Evolutionary conservation across 75 land plant species (phyloP), one percentile per base, ranked within the genome.

Genomic region (Sequoia sempervirens): DNA sequence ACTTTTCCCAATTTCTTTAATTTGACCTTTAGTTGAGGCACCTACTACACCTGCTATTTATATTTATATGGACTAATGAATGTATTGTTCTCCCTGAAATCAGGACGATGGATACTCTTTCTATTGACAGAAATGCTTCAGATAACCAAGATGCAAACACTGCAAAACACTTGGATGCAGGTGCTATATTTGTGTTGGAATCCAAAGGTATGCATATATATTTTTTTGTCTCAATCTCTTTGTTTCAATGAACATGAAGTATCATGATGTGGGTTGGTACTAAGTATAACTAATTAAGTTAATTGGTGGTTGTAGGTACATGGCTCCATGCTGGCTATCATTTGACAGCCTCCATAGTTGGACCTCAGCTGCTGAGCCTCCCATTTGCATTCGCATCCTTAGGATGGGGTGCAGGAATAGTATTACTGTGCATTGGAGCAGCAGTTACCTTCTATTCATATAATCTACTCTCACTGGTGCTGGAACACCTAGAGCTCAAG

Each of bases 281-380:
- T 82, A 56, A 56, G 58, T 56, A 56, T 15, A 53, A 1, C 56
- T 18, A 56, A 56, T 56, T 56, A 17, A 18, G 26, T 61, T 61
- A 20, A 61, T 61, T 61, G 26, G 26, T 61, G 66, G 66, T 61
- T 20, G 87, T 43, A 93, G 97, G 97, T 2, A 92, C 93, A 80
- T 95, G 97, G 97, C 5, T 88, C 37, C 97, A 95, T 83, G 91
- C 93, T 78, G 97, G 93, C 0, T 95, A 91, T 78, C 97, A 95
- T 86, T 84, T 95, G 80, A 91, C 97, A 26, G 91, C 94, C 20
- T 91, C 97, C 17, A 95, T 92, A 13, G 97, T 91, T 2, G 96
- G 91, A 1, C 96, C 96, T 46, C 84, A 96, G 41, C 85, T 50
- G 11, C 52, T 50, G 52, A 50, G 52, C 52, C 52, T 50, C 52